A percentile compares a stretch with the other conserved stretches of the same genome.
Evolutionary conservation across 441 rosid genomes (phyloP).

Genomic region (Melastoma candidum): DNA sequence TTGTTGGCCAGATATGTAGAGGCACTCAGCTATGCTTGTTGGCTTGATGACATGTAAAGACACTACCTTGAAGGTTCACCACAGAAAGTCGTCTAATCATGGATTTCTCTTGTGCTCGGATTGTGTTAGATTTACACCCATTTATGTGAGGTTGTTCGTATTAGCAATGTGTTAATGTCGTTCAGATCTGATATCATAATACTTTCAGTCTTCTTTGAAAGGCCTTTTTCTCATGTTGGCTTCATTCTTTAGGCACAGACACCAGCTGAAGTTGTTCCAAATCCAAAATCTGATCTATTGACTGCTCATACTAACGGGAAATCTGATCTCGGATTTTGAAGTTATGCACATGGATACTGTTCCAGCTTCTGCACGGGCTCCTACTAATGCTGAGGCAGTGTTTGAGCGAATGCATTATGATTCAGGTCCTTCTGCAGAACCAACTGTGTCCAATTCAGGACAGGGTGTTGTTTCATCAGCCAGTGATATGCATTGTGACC

Average conservation of each 20-base stretch:
- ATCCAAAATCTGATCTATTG: conserved; percentile 23
- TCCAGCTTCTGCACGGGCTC: conserved; percentile 19
- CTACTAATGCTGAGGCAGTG: conserved; percentile 19
- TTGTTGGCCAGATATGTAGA: too few species aligned
- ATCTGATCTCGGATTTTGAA: conserved; percentile 35
- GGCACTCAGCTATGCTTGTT: too few species aligned
- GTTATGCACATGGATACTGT: conserved; percentile 53
- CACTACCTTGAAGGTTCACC: too few species aligned
- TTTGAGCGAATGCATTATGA: conserved; percentile 1
- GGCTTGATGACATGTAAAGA: too few species aligned
- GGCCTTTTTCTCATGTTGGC: not conserved
- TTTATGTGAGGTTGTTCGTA: too few species aligned
- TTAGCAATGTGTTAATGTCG: too few species aligned
- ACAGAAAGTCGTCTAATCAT: too few species aligned
- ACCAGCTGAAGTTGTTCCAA: conserved; percentile 15
- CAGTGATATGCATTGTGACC: conserved; percentile 2
- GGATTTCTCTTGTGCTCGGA: too few species aligned
- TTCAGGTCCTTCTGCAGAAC: not conserved
- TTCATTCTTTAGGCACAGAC: conserved; percentile 27
- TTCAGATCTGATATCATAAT: too few species aligned
- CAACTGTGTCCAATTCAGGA: not conserved
- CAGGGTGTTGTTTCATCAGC: conserved; percentile 2
- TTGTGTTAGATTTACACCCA: too few species aligned
- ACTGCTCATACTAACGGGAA: conserved; percentile 25
- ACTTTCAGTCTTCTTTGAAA: too few species aligned